Evolutionary conservation across 2,329 filamentous ascomycete species (phyloP).

Genomic region (Paracamarosporium sp.): DNA sequence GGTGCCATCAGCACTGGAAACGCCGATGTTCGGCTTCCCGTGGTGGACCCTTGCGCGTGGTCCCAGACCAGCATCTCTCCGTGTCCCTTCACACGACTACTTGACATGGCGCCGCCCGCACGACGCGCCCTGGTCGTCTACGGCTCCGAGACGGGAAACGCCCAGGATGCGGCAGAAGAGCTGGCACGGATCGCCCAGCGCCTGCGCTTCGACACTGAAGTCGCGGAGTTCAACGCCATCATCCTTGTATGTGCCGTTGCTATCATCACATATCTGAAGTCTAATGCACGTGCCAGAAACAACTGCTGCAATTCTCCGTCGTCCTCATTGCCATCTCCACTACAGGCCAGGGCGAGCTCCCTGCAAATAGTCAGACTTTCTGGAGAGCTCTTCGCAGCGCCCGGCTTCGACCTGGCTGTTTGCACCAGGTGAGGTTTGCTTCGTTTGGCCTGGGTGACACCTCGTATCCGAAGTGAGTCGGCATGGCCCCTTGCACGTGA

Average conservation of each 20-base stretch:
- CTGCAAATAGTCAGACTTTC: conserved; percentile 79
- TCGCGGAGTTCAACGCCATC: conserved; percentile 79
- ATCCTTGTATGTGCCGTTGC: conserved; percentile 67
- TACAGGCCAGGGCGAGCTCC: conserved; percentile 93
- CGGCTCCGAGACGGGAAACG: conserved; percentile 93
- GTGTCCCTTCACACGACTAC: conserved; percentile 4
- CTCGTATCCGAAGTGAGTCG: conserved; percentile 84
- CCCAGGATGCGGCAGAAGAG: conserved; percentile 89
- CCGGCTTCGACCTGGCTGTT: conserved; percentile 73
- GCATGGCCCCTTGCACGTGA: background rate
- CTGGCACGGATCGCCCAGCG: conserved; percentile 77
- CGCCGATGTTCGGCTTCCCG: conserved; percentile 1
- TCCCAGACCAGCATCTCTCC: background rate
- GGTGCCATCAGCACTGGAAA: conserved; percentile 11
- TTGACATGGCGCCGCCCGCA: conserved; percentile 27
- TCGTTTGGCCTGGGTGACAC: conserved; percentile 94
- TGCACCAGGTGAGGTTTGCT: conserved; percentile 75
- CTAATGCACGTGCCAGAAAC: conserved; percentile 40
- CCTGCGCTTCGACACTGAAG: conserved; percentile 76
- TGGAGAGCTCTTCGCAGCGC: conserved; percentile 86
- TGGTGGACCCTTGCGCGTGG: conserved; percentile 5
- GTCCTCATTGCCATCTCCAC: conserved; percentile 87
- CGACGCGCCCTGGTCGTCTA: conserved; percentile 76
- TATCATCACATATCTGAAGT: background rate
- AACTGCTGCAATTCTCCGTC: conserved; percentile 57